Percentiles rank a stretch among this genome's conserved stretches.
These are phyloP conservation scores for Citrus mangshanensis DNA, from an alignment of 345 rosid species.

Conservation along the genomic window DNA sequence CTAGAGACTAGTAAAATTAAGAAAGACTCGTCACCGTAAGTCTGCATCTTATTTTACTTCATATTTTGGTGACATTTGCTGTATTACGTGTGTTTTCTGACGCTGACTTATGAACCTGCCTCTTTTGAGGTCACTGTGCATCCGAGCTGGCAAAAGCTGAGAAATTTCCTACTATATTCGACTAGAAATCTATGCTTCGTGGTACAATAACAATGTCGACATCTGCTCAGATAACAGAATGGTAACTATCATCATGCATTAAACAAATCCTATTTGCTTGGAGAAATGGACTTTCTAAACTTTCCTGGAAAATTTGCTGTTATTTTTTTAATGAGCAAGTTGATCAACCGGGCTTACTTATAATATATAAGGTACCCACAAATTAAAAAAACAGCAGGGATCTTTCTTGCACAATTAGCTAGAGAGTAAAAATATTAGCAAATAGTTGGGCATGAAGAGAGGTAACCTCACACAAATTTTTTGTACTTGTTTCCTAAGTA, in stretches of 20 bases:
- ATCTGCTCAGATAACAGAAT: neutral
- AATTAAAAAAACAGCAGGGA: neutral
- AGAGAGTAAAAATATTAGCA: neutral
- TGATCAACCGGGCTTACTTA: neutral
- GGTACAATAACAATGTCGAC: neutral
- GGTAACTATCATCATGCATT: neutral
- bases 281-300: neutral
- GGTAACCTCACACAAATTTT: neutral
- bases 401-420: neutral
- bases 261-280: neutral
- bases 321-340: neutral
- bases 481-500: neutral
- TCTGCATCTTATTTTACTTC: neutral
- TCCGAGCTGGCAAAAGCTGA: no score
- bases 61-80: neutral
- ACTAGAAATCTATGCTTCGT: no score
- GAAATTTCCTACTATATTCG: no score
- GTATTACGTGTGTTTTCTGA: neutral
- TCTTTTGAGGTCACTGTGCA: neutral
- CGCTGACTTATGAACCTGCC: neutral
- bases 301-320: neutral
- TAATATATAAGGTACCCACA: neutral
- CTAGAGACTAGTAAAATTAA: neutral
- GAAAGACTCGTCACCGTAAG: neutral
- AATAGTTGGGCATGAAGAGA: constrained; percentile 1